Evolutionary conservation across 768 basidiomycete genomes (phyloP).

Genomic region (Psilocybe azurescens): DNA sequence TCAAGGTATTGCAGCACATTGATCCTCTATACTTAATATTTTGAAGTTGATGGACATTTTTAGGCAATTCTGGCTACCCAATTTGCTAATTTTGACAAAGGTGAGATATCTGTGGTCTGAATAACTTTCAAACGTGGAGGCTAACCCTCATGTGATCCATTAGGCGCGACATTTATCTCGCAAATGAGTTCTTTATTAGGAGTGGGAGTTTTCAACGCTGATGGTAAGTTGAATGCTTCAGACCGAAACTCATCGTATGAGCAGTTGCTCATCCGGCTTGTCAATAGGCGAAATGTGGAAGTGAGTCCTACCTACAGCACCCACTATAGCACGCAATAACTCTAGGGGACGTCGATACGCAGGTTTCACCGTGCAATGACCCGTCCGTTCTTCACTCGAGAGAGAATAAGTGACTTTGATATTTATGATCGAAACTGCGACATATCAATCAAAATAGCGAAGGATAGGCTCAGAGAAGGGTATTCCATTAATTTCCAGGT

Average conservation of each 20-base stretch:
- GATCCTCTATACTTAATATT: background rate
- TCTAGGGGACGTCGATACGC: background rate
- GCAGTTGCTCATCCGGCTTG: too few relatives aligned
- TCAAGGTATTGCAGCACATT: background rate
- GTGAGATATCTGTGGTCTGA: slow-evolving; percentile 16
- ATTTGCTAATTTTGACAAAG: slow-evolving; percentile 53
- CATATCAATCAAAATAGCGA: slow-evolving; percentile 47
- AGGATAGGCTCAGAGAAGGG: slow-evolving; percentile 47
- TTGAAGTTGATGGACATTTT: background rate
- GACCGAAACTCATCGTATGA: too few relatives aligned
- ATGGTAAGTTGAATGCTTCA: slow-evolving; percentile 40
- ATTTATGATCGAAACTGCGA: slow-evolving; percentile 61
- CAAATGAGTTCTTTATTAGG: slow-evolving; percentile 49
- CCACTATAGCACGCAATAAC: background rate
- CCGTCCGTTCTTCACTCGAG: slow-evolving; percentile 70
- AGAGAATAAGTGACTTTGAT: slow-evolving; percentile 64
- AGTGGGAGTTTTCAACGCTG: slow-evolving; percentile 62
- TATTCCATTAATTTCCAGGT: slow-evolving; percentile 65
- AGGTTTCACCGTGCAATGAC: slow-evolving; percentile 69
- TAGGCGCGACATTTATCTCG: slow-evolving; percentile 27
- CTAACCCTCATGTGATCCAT: background rate
- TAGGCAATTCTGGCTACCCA: slow-evolving; percentile 54
- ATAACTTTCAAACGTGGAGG: background rate
- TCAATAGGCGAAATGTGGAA: slow-evolving; percentile 69
- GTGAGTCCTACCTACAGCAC: slow-evolving; percentile 33